phyloP scores from a whole-genome alignment of 2,329 filamentous ascomycete genomes.

The Lecanicillium sp. region DNA sequence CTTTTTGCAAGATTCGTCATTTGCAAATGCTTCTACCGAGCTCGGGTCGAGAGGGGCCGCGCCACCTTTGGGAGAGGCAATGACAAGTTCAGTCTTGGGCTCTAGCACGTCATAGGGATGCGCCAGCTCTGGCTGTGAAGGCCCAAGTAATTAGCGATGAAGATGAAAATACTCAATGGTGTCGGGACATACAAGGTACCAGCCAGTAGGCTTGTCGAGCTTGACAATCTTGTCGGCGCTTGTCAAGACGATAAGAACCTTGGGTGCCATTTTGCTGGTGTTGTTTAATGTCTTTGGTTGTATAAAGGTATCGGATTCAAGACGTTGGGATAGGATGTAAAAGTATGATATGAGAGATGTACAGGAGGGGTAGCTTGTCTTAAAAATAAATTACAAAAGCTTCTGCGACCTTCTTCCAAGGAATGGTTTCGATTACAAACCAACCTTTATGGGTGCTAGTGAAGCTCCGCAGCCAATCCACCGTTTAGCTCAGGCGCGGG shows the following conservation, averaged over 20 bases:
- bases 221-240: slow-evolving; percentile 44
- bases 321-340: too few species aligned
- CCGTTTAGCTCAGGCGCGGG: too few species aligned
- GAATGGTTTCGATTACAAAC: too few species aligned
- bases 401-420: too few species aligned
- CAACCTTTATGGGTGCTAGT: too few species aligned
- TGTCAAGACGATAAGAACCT: slow-evolving; percentile 64
- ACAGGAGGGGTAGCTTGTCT: too few species aligned
- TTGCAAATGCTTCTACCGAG: slow-evolving; percentile 46
- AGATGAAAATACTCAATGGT: not conserved
- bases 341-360: too few species aligned
- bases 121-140: slow-evolving; percentile 47
- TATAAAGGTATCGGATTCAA: too few species aligned
- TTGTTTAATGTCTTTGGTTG: too few species aligned
- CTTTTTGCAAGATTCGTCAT: slow-evolving; percentile 40
- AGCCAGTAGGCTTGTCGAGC: slow-evolving; percentile 53
- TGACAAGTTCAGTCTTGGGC: slow-evolving; percentile 42
- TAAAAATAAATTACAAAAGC: too few species aligned
- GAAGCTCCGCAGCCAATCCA: too few species aligned
- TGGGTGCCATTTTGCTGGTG: slow-evolving; percentile 40
- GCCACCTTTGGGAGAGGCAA: slow-evolving; percentile 56
- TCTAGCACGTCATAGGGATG: slow-evolving; percentile 54
- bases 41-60: slow-evolving; percentile 50
- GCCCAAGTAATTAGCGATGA: not conserved
- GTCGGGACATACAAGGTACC: slow-evolving; percentile 51